Percentiles rank a stretch among this genome's conserved stretches.
Evolutionary conservation across 78 protist species (phyloP).

Genomic region (Dictyostelium firmibasis): DNA sequence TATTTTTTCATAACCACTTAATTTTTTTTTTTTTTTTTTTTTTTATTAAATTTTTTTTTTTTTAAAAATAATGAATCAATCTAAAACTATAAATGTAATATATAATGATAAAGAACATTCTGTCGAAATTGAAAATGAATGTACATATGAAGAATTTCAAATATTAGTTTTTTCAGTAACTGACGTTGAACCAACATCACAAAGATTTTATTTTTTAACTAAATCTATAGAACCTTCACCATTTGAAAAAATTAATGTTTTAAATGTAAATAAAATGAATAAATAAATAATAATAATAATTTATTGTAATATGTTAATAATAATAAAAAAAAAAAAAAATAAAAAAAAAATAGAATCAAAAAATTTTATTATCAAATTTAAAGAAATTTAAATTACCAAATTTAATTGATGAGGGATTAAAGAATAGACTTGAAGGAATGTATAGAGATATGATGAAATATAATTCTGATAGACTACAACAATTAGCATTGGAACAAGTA

Average conservation of each 20-base stretch:
- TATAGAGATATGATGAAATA: neutral
- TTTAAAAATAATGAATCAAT: neutral
- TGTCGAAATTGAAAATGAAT: slow-evolving; percentile 2
- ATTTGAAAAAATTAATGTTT: neutral
- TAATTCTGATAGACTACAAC: slow-evolving; percentile 5
- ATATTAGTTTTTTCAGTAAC: neutral
- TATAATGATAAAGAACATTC: neutral
- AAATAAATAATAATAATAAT: neutral
- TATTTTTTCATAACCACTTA: no score
- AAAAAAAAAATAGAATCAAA: neutral
- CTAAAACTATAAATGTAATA: neutral
- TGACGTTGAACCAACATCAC: neutral
- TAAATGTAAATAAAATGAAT: neutral
- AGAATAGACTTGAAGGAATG: neutral
- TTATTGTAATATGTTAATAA: neutral
- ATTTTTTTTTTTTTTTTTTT: no score
- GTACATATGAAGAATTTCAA: slow-evolving; percentile 16
- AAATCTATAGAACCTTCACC: neutral
- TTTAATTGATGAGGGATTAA: neutral
- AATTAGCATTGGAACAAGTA: neutral
- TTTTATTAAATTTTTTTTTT: neutral
- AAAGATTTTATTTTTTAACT: neutral
- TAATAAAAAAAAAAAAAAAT: neutral
- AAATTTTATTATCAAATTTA: neutral
- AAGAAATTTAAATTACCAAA: neutral